Percentiles rank a stretch among this genome's conserved stretches.
Conservation (phyloP, 1,139 yeast genomes). For the Sugiyamaella neomexicana region DNA sequence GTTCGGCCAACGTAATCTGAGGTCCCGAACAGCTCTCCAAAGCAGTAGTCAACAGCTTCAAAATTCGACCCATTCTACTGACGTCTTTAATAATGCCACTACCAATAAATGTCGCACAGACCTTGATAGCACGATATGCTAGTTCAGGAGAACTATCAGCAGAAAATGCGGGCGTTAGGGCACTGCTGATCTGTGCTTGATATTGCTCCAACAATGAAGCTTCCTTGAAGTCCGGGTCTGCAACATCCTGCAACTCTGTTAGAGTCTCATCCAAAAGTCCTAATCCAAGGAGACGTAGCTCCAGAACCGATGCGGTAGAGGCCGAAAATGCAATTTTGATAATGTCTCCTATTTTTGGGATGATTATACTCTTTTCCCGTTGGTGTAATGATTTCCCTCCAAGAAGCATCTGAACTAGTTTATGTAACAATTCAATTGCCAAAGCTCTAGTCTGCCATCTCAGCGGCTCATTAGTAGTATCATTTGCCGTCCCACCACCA, state of each 20-base stretch:
- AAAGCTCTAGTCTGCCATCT: slow-evolving; percentile 68
- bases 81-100: slow-evolving; percentile 53
- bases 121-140: slow-evolving; percentile 75
- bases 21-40: slow-evolving; percentile 54
- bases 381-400: slow-evolving; percentile 46
- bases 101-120: slow-evolving; percentile 73
- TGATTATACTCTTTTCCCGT: slow-evolving; percentile 40
- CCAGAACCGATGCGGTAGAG: slow-evolving; percentile 67
- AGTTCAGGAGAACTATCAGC: slow-evolving; percentile 70
- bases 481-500: slow-evolving; percentile 24
- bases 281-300: slow-evolving; percentile 66
- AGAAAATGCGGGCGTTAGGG: slow-evolving; percentile 85
- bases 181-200: slow-evolving; percentile 91
- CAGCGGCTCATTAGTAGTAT: slow-evolving; percentile 53
- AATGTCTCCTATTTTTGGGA: slow-evolving; percentile 62
- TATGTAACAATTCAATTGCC: slow-evolving; percentile 59
- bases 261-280: slow-evolving; percentile 62
- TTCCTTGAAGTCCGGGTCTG: slow-evolving; percentile 73
- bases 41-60: slow-evolving; percentile 65
- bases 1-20: slow-evolving; percentile 48
- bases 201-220: slow-evolving; percentile 81
- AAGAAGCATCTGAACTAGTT: slow-evolving; percentile 49
- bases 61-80: slow-evolving; percentile 56
- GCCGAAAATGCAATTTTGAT: slow-evolving; percentile 84
- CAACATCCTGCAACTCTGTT: slow-evolving; percentile 49